Evolutionary conservation across 2,329 filamentous ascomycete species (phyloP), one percentile per base, ranked within the genome.

Genomic region (Colletotrichum horii): DNA sequence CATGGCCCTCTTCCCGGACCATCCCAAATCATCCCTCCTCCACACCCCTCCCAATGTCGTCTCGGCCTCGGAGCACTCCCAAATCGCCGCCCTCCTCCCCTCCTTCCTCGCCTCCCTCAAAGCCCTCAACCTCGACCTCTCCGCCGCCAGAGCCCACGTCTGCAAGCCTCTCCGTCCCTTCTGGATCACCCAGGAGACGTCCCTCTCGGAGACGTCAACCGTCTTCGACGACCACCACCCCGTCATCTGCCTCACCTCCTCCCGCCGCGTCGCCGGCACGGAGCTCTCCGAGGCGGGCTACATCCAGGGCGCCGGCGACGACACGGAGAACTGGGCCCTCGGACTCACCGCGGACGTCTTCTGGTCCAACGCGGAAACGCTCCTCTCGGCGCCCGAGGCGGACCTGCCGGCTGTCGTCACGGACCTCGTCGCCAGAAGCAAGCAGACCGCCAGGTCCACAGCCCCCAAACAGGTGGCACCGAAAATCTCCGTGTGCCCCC

Each of bases 231-330:
- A 90, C 14, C 95, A 91, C 80, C 89, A 94, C 79, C 92, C 95
- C 0, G 86, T 98, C 4, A 90, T 98, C 26, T 94, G 97, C 81
- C 97, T 95, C 82, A 98, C 96, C 1, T 94, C 95, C 15, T 98
- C 95, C 2, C 90, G 93, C 36, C 89, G 94, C 19, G 92, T 96
- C 1, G 85, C 86, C 3, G 94, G 92, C 15, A 92, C 91, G 4
- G 95, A 96, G 82, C 88, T 91, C 79, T 91, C 91, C 32, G 92
- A 94, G 76, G 77, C 68, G 9, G 76, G 76, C 34, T 99, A 99
- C 81, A 94, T 99, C 75, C 97, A 98, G 84, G 97, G 97, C 66
- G 96, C 96, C 1, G 97, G 94, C 3, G 97, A 99, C 83, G 97
- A 99, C 83, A 95, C 94, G 15, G 97, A 99, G 87, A 95, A 95